Conservation (phyloP, 2,329 filamentous ascomycete species). For the Aureobasidium sp. region DNA sequence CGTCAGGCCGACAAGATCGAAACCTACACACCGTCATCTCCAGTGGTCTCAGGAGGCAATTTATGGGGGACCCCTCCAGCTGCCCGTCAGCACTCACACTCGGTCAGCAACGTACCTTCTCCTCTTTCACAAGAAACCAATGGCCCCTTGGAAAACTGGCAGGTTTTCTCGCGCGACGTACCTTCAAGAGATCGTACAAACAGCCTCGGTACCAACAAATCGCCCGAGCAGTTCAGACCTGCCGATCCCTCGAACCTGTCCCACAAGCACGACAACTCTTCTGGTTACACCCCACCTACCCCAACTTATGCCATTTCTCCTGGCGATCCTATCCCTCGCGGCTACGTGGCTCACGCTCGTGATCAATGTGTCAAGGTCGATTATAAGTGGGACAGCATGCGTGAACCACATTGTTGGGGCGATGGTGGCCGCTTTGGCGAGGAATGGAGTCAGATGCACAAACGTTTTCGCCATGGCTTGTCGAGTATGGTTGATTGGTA, state of each 20-base stretch:
- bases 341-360: conserved; percentile 82
- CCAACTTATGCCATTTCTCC: conserved; percentile 77
- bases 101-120: neutral
- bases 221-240: neutral
- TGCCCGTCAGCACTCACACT: conserved; percentile 13
- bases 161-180: conserved; percentile 30
- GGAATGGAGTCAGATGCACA: conserved; percentile 95
- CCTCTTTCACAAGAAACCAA: conserved; percentile 9
- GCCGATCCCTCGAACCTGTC: neutral
- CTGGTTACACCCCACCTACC: conserved; percentile 61
- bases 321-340: conserved; percentile 72
- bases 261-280: conserved; percentile 22
- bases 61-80: conserved; percentile 37
- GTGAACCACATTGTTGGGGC: conserved; percentile 69
- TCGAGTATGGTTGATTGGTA: conserved; percentile 82
- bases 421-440: conserved; percentile 82
- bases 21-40: conserved; percentile 31
- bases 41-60: conserved; percentile 21
- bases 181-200: conserved; percentile 34
- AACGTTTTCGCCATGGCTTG: conserved; percentile 71
- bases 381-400: conserved; percentile 92
- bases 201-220: conserved; percentile 22
- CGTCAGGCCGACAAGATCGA: conserved; percentile 59
- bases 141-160: conserved; percentile 23
- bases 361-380: conserved; percentile 83